These are phyloP conservation scores for Pelargonium myrrhifolium DNA, from an alignment of 441 rosid genomes.

Conservation along the genomic window DNA sequence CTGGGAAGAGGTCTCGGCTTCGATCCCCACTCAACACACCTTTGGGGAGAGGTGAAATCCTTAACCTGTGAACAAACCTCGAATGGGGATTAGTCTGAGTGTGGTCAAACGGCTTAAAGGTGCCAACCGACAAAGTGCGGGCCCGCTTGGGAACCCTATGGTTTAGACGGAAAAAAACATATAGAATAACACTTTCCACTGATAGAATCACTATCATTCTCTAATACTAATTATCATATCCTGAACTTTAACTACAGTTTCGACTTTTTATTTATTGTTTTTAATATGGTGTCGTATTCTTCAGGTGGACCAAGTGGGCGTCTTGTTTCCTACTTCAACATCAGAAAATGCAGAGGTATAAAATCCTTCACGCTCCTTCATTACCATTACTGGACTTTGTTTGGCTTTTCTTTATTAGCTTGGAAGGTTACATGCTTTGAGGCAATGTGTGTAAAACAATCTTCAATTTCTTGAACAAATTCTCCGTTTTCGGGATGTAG, in stretches of 20 bases:
- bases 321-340: conserved; percentile 41
- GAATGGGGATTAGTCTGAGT: too few relatives aligned
- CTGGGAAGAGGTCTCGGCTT: too few relatives aligned
- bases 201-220: background rate
- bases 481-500: conserved; percentile 30
- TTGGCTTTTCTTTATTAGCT: background rate
- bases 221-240: background rate
- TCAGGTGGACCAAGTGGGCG: conserved; percentile 58
- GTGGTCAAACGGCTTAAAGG: too few relatives aligned
- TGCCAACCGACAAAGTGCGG: too few relatives aligned
- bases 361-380: conserved; percentile 14
- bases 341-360: conserved; percentile 48
- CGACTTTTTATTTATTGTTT: background rate
- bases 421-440: conserved; percentile 1
- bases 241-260: background rate
- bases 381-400: background rate
- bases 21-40: too few relatives aligned
- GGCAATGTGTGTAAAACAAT: background rate
- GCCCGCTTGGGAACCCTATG: too few relatives aligned
- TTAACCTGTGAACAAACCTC: too few relatives aligned
- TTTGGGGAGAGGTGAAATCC: too few relatives aligned
- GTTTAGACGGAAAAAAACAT: too few relatives aligned
- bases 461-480: background rate
- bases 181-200: background rate
- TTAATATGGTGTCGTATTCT: conserved; percentile 6